These are phyloP conservation scores for Leccinum fuscescens DNA, from an alignment of 1,284 basidiomycete species.

Conservation along the genomic window DNA sequence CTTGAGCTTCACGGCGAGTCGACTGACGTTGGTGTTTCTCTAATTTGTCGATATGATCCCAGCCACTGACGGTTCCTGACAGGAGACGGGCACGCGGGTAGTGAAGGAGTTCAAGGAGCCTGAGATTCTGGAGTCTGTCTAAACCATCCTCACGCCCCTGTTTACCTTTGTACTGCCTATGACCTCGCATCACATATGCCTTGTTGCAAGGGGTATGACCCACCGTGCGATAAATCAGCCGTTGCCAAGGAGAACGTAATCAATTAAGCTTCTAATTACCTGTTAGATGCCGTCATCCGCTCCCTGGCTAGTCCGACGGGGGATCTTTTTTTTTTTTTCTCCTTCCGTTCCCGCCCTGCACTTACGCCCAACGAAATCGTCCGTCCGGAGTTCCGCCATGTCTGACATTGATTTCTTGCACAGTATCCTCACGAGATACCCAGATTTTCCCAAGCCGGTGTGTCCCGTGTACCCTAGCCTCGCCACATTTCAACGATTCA, in stretches of 20 bases:
- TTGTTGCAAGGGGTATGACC: constrained; percentile 31
- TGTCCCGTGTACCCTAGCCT: constrained; percentile 12
- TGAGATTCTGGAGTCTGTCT: constrained; percentile 81
- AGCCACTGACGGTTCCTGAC: constrained; percentile 12
- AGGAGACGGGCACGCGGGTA: constrained; percentile 89
- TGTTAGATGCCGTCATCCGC: background rate
- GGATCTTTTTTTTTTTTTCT: constrained; percentile 7
- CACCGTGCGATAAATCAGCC: background rate
- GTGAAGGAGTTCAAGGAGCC: constrained; percentile 94
- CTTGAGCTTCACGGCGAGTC: constrained; percentile 95
- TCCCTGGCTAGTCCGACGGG: background rate
- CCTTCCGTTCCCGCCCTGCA: constrained; percentile 1
- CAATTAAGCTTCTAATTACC: background rate
- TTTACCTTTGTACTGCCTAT: constrained; percentile 44
- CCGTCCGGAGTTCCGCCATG: constrained; percentile 43
- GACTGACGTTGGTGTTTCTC: constrained; percentile 67
- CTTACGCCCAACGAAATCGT: background rate
- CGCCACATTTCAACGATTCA: background rate
- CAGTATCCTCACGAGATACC: constrained; percentile 64
- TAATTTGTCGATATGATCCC: constrained; percentile 8
- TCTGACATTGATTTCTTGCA: constrained; percentile 76
- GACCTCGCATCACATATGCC: constrained; percentile 37
- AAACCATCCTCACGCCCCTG: constrained; percentile 40
- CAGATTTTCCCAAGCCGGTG: constrained; percentile 89
- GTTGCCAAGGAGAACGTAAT: background rate